Base-by-base conservation (phyloP, 2,329 filamentous ascomycete species). In the Cladosporium colombiae region DNA sequence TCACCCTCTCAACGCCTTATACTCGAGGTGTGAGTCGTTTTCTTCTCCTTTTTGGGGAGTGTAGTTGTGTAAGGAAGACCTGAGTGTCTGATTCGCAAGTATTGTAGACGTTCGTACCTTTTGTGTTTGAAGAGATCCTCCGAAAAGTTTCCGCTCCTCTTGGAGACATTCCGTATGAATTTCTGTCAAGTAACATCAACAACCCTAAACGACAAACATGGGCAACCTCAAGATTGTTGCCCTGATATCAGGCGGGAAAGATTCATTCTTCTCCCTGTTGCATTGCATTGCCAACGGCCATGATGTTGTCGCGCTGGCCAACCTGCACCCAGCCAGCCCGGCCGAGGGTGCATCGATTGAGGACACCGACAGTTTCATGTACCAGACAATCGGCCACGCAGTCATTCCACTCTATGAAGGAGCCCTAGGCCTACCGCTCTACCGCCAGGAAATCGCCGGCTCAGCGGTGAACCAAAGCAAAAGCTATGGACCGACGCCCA, bases 301-400 rank as follows among this genome's bases (percentile, higher is more conserved):
- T 78, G 85, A 85, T 68, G 83, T 99, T 56, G 86, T 97, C 60
- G 95, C 95, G 8, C 82, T 99, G 57, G 95, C 92, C 59, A 99
- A 99, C 78, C 83, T 99, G 64, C 86, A 93, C 75, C 94, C 92
- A 18, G 60, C 81, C 74, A 16, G 67, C 29, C 55, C 62, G 7
- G 35, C 58, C 37, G 63, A 67, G 37, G 59, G 64, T 59, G 62
- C 53, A 25, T 77, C 75, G 31, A 76, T 78, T 5, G 81, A 84
- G 40, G 91, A 98, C 77, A 84, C 96, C 72, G 92, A 99, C 79
- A 97, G 93, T 81, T 98, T 95, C 88, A 99, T 99, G 95, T 99
- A 98, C 82, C 95, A 99, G 82, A 99, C 95, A 3, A 91, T 97
- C 67, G 95, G 95, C 14, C 92, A 98, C 78, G 85, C 88, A 66